Percentiles rank a stretch among this genome's conserved stretches.
These are phyloP conservation scores for Rhizopus delemar DNA, from an alignment of 371 early-diverging fungal genomes.

Conservation along the genomic window DNA sequence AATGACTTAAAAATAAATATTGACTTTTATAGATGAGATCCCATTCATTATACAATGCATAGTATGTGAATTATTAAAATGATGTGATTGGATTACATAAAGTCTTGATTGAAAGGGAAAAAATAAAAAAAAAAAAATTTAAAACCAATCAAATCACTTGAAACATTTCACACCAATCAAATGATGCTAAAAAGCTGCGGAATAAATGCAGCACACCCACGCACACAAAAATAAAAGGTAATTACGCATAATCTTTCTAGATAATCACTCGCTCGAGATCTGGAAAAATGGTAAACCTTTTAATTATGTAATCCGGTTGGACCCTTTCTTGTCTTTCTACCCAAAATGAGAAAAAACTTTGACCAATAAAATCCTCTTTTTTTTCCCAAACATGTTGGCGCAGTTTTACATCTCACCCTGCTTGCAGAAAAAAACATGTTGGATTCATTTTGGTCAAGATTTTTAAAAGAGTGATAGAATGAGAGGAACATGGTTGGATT, in stretches of 20 bases:
- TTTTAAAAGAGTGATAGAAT: too few species aligned
- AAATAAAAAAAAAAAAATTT: not conserved
- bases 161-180: slow-evolving; percentile 1
- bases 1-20: too few species aligned
- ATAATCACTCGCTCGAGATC: not conserved
- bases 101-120: not conserved
- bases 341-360: too few species aligned
- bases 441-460: too few species aligned
- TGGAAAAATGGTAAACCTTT: slow-evolving; percentile 1
- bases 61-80: slow-evolving; percentile 5
- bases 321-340: slow-evolving; percentile 2
- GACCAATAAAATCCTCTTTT: too few species aligned
- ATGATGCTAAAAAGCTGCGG: not conserved
- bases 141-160: not conserved
- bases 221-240: not conserved
- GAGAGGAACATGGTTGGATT: too few species aligned
- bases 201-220: not conserved
- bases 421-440: too few species aligned
- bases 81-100: slow-evolving; percentile 7
- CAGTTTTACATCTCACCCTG: too few species aligned
- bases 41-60: not conserved
- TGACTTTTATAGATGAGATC: not conserved
- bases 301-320: not conserved
- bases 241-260: not conserved
- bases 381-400: too few species aligned